Conservation (phyloP, 1,284 basidiomycete genomes). For the Austroboletus niveus region DNA sequence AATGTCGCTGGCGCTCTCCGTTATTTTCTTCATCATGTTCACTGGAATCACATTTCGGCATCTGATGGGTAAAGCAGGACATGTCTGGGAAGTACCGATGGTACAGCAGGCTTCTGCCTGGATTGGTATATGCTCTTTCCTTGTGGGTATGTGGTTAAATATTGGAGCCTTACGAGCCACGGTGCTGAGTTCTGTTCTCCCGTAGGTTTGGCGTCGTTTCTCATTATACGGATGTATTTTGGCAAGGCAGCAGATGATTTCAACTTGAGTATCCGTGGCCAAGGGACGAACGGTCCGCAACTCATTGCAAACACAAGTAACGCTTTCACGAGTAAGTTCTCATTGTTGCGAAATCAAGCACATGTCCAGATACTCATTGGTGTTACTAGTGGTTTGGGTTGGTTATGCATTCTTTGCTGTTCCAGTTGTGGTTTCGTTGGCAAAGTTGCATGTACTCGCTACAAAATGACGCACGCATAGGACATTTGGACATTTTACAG, state of each 20-base stretch:
- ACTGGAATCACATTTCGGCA: constrained; percentile 65
- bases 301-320: constrained; percentile 66
- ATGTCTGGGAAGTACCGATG: constrained; percentile 53
- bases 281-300: constrained; percentile 52
- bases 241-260: constrained; percentile 77
- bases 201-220: constrained; percentile 65
- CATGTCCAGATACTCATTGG: neutral
- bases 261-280: constrained; percentile 56
- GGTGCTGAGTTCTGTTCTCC: neutral
- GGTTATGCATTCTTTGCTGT: constrained; percentile 72
- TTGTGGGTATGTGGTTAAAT: constrained; percentile 52
- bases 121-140: constrained; percentile 71
- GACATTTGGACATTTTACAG: neutral
- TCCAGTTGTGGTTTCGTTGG: constrained; percentile 64
- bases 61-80: constrained; percentile 54
- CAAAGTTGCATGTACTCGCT: constrained; percentile 64
- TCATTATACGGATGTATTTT: constrained; percentile 77
- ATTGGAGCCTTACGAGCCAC: neutral
- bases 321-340: constrained; percentile 68
- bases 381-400: constrained; percentile 65
- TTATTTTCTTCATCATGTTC: constrained; percentile 68
- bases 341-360: constrained; percentile 1
- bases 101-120: constrained; percentile 64
- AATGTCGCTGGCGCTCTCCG: constrained; percentile 55
- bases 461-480: constrained; percentile 33